Evolutionary conservation across 2,329 filamentous ascomycete species (phyloP).

Genomic region (Lachnellula arida): DNA sequence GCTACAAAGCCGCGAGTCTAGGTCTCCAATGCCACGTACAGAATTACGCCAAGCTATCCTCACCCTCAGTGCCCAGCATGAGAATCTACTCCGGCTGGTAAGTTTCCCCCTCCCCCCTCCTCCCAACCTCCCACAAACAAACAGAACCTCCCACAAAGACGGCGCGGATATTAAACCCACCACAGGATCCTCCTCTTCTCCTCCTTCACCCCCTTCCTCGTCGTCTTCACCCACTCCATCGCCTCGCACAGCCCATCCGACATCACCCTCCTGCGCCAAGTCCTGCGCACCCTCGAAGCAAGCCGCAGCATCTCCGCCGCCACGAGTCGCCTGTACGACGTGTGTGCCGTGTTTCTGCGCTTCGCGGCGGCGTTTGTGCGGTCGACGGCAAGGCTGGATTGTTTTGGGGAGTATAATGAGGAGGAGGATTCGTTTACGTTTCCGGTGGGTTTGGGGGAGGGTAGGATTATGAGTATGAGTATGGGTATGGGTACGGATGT

Average conservation of each 20-base stretch:
- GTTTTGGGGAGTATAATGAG: conserved; percentile 9
- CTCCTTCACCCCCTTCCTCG: conserved; percentile 17
- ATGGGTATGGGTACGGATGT: too few species aligned
- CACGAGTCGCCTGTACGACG: conserved; percentile 8
- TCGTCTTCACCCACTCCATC: conserved; percentile 17
- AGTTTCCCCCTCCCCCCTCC: background rate
- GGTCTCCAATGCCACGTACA: conserved; percentile 14
- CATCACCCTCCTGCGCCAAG: conserved; percentile 10
- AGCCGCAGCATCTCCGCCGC: conserved; percentile 9
- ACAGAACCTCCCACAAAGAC: background rate
- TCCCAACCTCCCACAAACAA: background rate
- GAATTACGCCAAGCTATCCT: conserved; percentile 9
- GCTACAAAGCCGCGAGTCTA: conserved; percentile 13
- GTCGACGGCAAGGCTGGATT: background rate
- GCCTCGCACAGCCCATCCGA: conserved; percentile 10
- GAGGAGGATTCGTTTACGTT: conserved; percentile 13
- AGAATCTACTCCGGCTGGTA: conserved; percentile 15
- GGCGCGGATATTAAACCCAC: background rate
- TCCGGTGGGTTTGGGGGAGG: background rate
- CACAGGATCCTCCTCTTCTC: conserved; percentile 12
- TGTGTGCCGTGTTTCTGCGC: conserved; percentile 13
- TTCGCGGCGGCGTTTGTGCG: conserved; percentile 13
- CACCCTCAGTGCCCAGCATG: conserved; percentile 6
- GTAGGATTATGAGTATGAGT: too few species aligned
- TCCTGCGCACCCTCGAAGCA: conserved; percentile 11